Evolutionary conservation across 2,329 filamentous ascomycete genomes (phyloP).

Genomic region (Trichoderma breve): DNA sequence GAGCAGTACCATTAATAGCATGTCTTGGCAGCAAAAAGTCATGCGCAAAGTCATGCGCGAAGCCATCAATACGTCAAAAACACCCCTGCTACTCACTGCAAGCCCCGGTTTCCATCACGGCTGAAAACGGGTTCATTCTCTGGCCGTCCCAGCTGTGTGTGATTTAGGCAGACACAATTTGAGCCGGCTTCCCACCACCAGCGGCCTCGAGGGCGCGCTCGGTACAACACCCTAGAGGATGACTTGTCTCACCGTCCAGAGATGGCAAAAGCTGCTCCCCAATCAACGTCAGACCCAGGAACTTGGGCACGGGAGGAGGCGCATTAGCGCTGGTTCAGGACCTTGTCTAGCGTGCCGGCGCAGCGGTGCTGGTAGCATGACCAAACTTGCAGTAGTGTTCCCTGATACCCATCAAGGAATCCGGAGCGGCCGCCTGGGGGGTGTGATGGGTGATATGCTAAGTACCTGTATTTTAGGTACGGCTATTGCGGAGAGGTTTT

Average conservation of each 20-base stretch:
- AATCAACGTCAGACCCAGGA: slow-evolving; percentile 10
- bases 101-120: not conserved
- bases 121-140: not conserved
- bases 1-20: not conserved
- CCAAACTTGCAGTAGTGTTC: not conserved
- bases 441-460: not conserved
- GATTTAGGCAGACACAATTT: not conserved
- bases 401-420: not conserved
- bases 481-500: not conserved
- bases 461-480: not conserved
- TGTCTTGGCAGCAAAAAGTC: not conserved
- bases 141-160: not conserved
- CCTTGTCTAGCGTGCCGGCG: slow-evolving; percentile 18
- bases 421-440: not conserved
- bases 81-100: not conserved
- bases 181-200: not conserved
- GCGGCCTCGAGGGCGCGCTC: slow-evolving; percentile 9
- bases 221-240: not conserved
- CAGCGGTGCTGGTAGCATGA: slow-evolving; percentile 8
- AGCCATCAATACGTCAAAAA: not conserved
- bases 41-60: not conserved
- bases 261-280: not conserved
- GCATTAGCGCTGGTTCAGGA: slow-evolving; percentile 11
- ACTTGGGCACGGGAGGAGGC: slow-evolving; percentile 18
- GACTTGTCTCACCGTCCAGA: not conserved